Conservation (phyloP, 2,329 filamentous ascomycete genomes). For the Myriosclerotinia duriaeana region DNA sequence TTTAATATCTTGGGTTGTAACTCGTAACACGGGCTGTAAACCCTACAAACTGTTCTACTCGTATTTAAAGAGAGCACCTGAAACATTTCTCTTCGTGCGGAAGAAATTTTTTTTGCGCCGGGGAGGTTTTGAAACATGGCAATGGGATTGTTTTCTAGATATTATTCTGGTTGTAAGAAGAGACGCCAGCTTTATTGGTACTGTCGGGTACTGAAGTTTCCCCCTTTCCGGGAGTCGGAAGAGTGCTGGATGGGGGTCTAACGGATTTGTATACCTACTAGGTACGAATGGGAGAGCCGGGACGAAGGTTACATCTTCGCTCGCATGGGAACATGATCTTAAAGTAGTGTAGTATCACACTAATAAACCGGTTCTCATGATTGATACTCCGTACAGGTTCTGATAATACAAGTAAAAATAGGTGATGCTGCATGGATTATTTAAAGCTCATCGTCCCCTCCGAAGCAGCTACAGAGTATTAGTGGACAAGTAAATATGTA, state of each 20-base stretch:
- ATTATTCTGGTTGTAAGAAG: background rate
- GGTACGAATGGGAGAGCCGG: background rate
- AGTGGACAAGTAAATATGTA: background rate
- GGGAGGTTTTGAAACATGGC: background rate
- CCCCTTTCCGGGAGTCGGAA: constrained; percentile 1
- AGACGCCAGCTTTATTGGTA: no score
- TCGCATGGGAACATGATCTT: constrained; percentile 15
- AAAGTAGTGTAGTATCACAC: constrained; percentile 12
- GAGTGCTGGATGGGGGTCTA: background rate
- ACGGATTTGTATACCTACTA: background rate
- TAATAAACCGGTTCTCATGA: background rate
- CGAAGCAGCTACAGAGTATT: background rate
- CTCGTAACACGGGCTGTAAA: background rate
- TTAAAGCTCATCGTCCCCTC: background rate
- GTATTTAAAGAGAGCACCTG: background rate
- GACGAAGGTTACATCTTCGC: background rate
- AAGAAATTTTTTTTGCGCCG: background rate
- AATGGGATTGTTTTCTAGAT: background rate
- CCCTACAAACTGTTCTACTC: background rate
- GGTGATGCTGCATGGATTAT: constrained; percentile 12
- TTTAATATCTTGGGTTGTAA: background rate
- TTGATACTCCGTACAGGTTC: background rate
- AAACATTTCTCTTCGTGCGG: constrained; percentile 10
- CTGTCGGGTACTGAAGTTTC: background rate
- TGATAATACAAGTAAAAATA: constrained; percentile 10